These are phyloP conservation scores for Termitomyces sp. DNA, from an alignment of 768 basidiomycete genomes.

Conservation along the genomic window DNA sequence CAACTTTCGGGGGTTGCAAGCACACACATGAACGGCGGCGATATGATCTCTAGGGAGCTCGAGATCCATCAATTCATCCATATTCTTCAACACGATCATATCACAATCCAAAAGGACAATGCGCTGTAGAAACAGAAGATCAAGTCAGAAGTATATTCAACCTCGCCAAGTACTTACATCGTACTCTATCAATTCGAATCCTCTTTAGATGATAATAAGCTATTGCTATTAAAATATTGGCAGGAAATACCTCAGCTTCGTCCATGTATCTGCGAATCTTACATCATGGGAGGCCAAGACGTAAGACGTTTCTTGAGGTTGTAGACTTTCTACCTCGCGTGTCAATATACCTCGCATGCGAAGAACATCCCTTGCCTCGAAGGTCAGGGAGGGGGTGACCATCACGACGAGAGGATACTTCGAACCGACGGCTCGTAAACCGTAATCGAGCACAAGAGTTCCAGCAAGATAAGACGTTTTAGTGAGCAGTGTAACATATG, in stretches of 20 bases:
- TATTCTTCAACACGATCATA: constrained; percentile 79
- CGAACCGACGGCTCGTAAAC: constrained; percentile 48
- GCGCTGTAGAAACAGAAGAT: constrained; percentile 37
- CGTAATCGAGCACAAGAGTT: constrained; percentile 53
- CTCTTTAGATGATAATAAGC: constrained; percentile 23
- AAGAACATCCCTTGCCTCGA: constrained; percentile 48
- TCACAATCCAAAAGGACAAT: constrained; percentile 83
- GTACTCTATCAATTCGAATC: constrained; percentile 63
- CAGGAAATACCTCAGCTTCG: constrained; percentile 49
- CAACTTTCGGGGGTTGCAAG: constrained; percentile 87
- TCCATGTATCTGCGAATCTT: constrained; percentile 70
- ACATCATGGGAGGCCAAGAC: constrained; percentile 35
- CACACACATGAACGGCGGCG: constrained; percentile 85
- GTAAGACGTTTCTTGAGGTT: constrained; percentile 42
- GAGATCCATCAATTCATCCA: constrained; percentile 71
- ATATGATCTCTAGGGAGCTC: constrained; percentile 64
- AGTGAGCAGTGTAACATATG: constrained; percentile 79
- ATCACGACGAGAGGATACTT: constrained; percentile 78
- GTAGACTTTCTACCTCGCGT: constrained; percentile 54
- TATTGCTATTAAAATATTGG: neutral
- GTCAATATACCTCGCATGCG: constrained; percentile 45
- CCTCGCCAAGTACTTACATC: constrained; percentile 39
- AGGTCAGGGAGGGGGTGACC: constrained; percentile 55
- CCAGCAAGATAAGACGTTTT: constrained; percentile 63
- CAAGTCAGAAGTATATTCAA: neutral